A percentile compares a stretch with the other conserved stretches of the same genome.
phyloP scores from a whole-genome alignment of 805 yeast species.

The Starmerella tilneyi region DNA sequence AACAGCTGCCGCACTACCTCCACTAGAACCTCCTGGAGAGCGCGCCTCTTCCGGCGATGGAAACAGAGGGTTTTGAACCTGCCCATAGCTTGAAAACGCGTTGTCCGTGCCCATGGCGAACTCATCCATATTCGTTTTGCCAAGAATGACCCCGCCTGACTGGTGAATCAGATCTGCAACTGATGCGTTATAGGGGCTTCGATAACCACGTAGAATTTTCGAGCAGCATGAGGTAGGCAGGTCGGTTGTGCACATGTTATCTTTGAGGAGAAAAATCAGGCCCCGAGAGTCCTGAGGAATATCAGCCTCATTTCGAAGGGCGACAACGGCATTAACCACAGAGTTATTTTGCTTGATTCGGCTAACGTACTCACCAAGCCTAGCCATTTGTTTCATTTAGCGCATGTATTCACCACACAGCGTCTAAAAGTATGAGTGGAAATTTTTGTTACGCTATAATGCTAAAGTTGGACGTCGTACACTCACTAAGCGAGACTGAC shows the following conservation, averaged over 20 bases:
- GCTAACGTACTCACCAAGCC: slow-evolving; percentile 20
- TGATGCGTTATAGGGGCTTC: slow-evolving; percentile 76
- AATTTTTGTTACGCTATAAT: slow-evolving; percentile 44
- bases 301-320: slow-evolving; percentile 19
- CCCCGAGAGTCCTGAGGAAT: slow-evolving; percentile 9
- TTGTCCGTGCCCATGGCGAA: slow-evolving; percentile 82
- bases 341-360: slow-evolving; percentile 26
- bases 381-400: slow-evolving; percentile 13
- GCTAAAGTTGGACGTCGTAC: slow-evolving; percentile 53
- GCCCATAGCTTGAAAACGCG: slow-evolving; percentile 30
- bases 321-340: slow-evolving; percentile 28
- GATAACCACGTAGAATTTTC: slow-evolving; percentile 44
- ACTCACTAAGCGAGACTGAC: too few relatives aligned
- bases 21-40: slow-evolving; percentile 84
- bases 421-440: slow-evolving; percentile 37
- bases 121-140: slow-evolving; percentile 89
- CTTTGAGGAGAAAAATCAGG: slow-evolving; percentile 50
- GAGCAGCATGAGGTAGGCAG: slow-evolving; percentile 77
- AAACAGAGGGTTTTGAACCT: slow-evolving; percentile 36
- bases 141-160: slow-evolving; percentile 44
- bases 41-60: slow-evolving; percentile 26
- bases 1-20: slow-evolving; percentile 92
- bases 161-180: slow-evolving; percentile 45
- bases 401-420: background rate
- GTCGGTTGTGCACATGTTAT: slow-evolving; percentile 60